Percentiles rank a stretch among this genome's conserved stretches.
Evolutionary conservation across 495 filamentous ascomycete genomes (phyloP).

Genomic region (Aspergillus ellipticus): DNA sequence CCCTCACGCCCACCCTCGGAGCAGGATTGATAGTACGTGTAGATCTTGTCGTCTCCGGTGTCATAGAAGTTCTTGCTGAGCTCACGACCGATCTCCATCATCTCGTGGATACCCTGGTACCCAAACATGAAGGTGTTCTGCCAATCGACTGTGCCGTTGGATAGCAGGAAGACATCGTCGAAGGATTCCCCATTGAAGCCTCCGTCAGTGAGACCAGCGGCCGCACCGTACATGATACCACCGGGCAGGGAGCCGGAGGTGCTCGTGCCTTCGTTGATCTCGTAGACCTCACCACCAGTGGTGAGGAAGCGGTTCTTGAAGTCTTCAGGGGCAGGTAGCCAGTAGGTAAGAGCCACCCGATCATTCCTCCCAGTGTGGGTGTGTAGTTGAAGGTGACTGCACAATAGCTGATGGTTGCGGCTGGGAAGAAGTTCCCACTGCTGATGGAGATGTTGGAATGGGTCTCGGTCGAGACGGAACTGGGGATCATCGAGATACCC

Average conservation of each 20-base stretch:
- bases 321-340: conserved; percentile 33
- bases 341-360: conserved; percentile 33
- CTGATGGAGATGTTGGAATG: conserved; percentile 28
- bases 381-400: conserved; percentile 45
- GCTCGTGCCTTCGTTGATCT: conserved; percentile 21
- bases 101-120: conserved; percentile 32
- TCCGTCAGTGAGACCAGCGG: conserved; percentile 21
- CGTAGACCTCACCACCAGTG: conserved; percentile 30
- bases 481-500: conserved; percentile 30
- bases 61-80: conserved; percentile 32
- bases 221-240: conserved; percentile 33
- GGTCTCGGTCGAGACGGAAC: conserved; percentile 26
- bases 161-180: conserved; percentile 30
- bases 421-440: conserved; percentile 20
- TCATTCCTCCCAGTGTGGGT: conserved; percentile 35
- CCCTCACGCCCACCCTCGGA: conserved; percentile 53
- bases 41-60: conserved; percentile 34
- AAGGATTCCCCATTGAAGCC: conserved; percentile 44
- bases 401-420: conserved; percentile 30
- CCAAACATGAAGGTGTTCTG: conserved; percentile 44
- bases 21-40: conserved; percentile 52
- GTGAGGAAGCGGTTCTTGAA: conserved; percentile 43
- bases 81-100: conserved; percentile 33
- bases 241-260: conserved; percentile 31
- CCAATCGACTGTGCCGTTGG: conserved; percentile 44